Evolutionary conservation across 352 stramenopile genomes (phyloP), one percentile per base, ranked within the genome.

Genomic region (Stephanocyclus meneghinianus): DNA sequence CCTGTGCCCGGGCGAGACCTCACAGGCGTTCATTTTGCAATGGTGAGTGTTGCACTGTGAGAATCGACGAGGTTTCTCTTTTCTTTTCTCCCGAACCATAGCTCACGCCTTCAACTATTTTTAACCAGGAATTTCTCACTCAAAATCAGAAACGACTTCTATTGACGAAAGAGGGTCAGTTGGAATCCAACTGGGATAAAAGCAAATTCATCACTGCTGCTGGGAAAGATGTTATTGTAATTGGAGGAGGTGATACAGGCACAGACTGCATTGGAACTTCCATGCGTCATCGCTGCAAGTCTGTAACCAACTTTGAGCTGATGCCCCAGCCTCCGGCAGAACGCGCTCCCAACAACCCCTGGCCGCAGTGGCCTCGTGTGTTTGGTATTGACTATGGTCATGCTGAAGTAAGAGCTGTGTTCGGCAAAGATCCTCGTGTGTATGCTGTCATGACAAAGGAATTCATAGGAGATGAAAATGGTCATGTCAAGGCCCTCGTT

Each of bases 181-280:
- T 99, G 15, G 91, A 98, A 90, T 98, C 95, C 51, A 94, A 95
- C 62, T 98, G 96, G 96, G 94, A 98, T 83, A 92, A 90, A 61
- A 81, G 92, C 30, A 85, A 92, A 47, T 98, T 97, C 74, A 97
- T 99, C 81, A 98, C 95, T 51, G 96, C 97, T 11, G 96, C 98
- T 80, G 97, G 97, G 73, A 98, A 98, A 87, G 95, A 99, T 84
- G 97, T 99, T 0, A 96, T 99, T 45, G 96, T 99, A 0, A 98
- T 99, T 91, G 97, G 97, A 60, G 96, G 96, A 57, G 96, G 96
- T 74, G 94, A 98, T 75, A 99, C 97, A 9, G 96, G 96, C 65
- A 99, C 97, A 35, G 97, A 99, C 90, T 99, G 96, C 89, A 98
- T 99, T 85, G 97, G 96, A 42, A 99, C 97, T 45, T 98, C 95